A percentile compares a stretch with the other conserved stretches of the same genome.
phyloP scores from a whole-genome alignment of 257 asterid species.

The Linderniella brevidens region DNA sequence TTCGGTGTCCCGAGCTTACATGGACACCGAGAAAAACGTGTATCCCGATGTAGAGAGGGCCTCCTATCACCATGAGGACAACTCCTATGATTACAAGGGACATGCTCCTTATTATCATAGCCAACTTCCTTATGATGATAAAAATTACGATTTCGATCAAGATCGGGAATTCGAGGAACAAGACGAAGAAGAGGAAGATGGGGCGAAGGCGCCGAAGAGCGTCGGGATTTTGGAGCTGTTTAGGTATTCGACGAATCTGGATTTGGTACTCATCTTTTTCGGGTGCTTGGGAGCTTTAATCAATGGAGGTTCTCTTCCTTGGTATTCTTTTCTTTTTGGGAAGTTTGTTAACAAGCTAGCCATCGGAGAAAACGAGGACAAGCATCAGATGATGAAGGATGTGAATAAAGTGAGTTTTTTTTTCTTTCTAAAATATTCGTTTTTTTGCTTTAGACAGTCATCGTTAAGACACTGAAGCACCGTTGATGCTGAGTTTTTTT shows the following conservation, averaged over 20 bases:
- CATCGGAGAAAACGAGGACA: conserved; percentile 13
- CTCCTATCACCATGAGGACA: too few relatives aligned
- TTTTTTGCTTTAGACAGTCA: too few relatives aligned
- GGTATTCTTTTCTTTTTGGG: conserved; percentile 73
- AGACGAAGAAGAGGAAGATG: conserved; percentile 39
- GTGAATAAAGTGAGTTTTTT: conserved; percentile 33
- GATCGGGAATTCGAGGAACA: conserved; percentile 11
- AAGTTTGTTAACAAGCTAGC: conserved; percentile 53
- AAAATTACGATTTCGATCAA: not conserved
- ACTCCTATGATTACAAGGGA: not conserved
- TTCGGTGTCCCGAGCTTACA: too few relatives aligned
- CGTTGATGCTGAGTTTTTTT: too few relatives aligned
- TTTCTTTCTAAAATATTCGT: too few relatives aligned
- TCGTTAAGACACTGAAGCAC: too few relatives aligned
- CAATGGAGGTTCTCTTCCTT: conserved; percentile 85
- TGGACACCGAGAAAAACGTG: too few relatives aligned
- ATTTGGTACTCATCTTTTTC: conserved; percentile 38
- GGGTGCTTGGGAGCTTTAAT: conserved; percentile 70
- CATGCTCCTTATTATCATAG: not conserved
- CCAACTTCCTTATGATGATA: not conserved
- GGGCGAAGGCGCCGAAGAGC: conserved; percentile 16
- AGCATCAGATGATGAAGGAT: conserved; percentile 46
- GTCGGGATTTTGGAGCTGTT: conserved; percentile 49
- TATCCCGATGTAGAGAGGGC: too few relatives aligned
- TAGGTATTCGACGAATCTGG: conserved; percentile 53